phyloP scores from a whole-genome alignment of 768 basidiomycete species.

The Suillus lakei region DNA sequence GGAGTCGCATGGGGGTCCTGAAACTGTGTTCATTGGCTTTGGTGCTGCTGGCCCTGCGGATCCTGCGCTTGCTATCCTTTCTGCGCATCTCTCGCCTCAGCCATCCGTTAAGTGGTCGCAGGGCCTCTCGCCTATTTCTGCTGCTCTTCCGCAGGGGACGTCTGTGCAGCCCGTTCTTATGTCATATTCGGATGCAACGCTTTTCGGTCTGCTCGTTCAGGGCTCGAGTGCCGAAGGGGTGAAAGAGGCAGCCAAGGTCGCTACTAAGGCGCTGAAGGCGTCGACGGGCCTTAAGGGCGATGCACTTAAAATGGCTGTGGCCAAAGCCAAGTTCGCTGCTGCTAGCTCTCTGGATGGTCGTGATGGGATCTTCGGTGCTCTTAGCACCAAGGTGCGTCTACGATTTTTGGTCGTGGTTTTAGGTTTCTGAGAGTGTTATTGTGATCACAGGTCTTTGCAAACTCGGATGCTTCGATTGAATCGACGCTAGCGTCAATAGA shows the following conservation, averaged over 20 bases:
- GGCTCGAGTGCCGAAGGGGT: slow-evolving; percentile 66
- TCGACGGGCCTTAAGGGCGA: slow-evolving; percentile 58
- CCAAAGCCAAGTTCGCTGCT: slow-evolving; percentile 87
- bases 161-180: slow-evolving; percentile 77
- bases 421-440: not conserved
- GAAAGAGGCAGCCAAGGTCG: slow-evolving; percentile 69
- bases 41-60: slow-evolving; percentile 70
- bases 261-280: slow-evolving; percentile 66
- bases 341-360: slow-evolving; percentile 73
- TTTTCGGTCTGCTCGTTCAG: slow-evolving; percentile 84
- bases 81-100: slow-evolving; percentile 78
- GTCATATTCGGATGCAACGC: slow-evolving; percentile 89
- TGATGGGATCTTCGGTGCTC: slow-evolving; percentile 61
- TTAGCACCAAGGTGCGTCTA: slow-evolving; percentile 67
- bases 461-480: slow-evolving; percentile 58
- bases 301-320: slow-evolving; percentile 78
- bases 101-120: slow-evolving; percentile 88
- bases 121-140: slow-evolving; percentile 70
- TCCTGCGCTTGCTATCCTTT: slow-evolving; percentile 78
- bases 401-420: not conserved
- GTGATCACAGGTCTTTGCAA: slow-evolving; percentile 59
- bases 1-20: slow-evolving; percentile 59
- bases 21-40: slow-evolving; percentile 88
- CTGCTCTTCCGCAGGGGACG: slow-evolving; percentile 59
- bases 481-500: slow-evolving; percentile 71